Conservation (phyloP, 306 rosid species). For the Sphenostylis stenocarpa region DNA sequence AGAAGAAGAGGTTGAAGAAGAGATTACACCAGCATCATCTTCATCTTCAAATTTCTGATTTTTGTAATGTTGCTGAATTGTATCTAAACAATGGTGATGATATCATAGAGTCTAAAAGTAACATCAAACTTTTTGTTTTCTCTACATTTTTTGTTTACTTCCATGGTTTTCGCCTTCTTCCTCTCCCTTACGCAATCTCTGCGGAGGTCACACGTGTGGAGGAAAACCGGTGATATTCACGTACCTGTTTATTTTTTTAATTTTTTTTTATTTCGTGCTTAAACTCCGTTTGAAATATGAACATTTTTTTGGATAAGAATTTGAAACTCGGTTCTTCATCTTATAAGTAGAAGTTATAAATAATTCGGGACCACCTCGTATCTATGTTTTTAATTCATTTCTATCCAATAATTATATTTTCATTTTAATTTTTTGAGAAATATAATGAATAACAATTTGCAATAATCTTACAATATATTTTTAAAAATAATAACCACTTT, state of each 20-base stretch:
- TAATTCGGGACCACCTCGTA: too few species aligned
- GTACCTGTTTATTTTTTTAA: background rate
- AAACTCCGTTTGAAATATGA: background rate
- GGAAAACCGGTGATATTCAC: too few species aligned
- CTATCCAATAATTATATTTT: background rate
- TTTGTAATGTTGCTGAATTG: background rate
- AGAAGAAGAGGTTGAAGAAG: conserved; percentile 24
- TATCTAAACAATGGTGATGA: background rate
- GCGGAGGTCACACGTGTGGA: background rate
- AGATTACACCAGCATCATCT: conserved; percentile 33
- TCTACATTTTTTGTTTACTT: background rate
- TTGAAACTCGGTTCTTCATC: background rate
- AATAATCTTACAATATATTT: background rate
- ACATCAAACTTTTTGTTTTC: background rate
- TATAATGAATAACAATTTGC: too few species aligned
- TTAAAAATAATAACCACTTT: background rate
- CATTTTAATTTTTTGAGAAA: too few species aligned
- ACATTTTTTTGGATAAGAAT: background rate
- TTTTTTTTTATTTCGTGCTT: background rate
- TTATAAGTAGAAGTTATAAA: too few species aligned
- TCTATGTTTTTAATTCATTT: too few species aligned
- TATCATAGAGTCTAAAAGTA: background rate
- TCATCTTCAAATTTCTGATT: conserved; percentile 6
- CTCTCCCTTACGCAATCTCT: background rate
- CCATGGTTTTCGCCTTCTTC: background rate